These are phyloP conservation scores for Begonia loranthoides DNA, from an alignment of 306 rosid species.

Conservation along the genomic window DNA sequence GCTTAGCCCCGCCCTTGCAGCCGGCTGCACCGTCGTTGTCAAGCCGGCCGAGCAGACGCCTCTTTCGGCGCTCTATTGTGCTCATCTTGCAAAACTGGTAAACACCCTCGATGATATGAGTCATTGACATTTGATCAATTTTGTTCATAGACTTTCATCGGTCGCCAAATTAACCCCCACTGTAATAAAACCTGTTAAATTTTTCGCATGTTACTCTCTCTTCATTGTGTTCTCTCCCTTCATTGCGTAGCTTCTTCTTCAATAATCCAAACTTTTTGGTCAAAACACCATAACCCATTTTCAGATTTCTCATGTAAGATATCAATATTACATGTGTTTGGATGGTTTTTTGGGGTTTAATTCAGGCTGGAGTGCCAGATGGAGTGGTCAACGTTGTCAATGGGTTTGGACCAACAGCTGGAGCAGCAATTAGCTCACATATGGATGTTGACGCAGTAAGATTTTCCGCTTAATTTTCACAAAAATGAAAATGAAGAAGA, in stretches of 20 bases:
- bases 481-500: not conserved
- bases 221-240: too few species aligned
- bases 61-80: constrained; percentile 66
- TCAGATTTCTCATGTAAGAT: too few species aligned
- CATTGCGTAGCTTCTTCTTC: too few species aligned
- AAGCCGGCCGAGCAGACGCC: constrained; percentile 96
- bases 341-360: not conserved
- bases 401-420: constrained; percentile 72
- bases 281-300: too few species aligned
- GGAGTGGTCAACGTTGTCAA: constrained; percentile 78
- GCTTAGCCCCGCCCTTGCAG: constrained; percentile 66
- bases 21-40: constrained; percentile 76
- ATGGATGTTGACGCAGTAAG: constrained; percentile 76
- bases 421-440: constrained; percentile 58
- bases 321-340: too few species aligned
- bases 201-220: not conserved
- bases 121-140: not conserved
- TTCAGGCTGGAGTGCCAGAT: constrained; percentile 80
- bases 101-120: too few species aligned
- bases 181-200: too few species aligned
- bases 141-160: too few species aligned
- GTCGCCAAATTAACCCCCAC: too few species aligned
- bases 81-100: constrained; percentile 69
- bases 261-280: too few species aligned
- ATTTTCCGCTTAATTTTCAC: not conserved